Evolutionary conservation across 2,329 filamentous ascomycete genomes (phyloP).

Genomic region (Drechslera avenae): DNA sequence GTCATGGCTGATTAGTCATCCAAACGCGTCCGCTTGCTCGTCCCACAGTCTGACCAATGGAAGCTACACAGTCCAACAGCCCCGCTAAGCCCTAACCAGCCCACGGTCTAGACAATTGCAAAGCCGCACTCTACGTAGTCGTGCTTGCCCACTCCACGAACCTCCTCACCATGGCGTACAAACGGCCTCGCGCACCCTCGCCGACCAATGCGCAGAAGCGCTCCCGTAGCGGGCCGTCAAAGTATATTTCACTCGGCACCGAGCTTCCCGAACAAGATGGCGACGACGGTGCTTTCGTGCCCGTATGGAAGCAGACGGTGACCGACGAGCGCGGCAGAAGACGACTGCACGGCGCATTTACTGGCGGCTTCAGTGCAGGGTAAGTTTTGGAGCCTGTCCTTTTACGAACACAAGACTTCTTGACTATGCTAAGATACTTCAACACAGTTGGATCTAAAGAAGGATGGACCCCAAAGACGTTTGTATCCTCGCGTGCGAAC

Average conservation of each 20-base stretch:
- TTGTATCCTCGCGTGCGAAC: conserved; percentile 85
- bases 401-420: conserved; percentile 35
- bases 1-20: conserved; percentile 8
- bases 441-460: conserved; percentile 98
- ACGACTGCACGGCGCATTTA: conserved; percentile 93
- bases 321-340: conserved; percentile 90
- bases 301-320: conserved; percentile 98
- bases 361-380: conserved; percentile 95
- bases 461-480: conserved; percentile 91
- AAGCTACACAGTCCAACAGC: neutral
- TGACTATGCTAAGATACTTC: conserved; percentile 72
- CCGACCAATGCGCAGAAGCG: conserved; percentile 67
- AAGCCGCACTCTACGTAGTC: neutral
- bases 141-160: neutral
- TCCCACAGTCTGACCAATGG: neutral
- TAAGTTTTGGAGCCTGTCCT: conserved; percentile 55
- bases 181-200: conserved; percentile 38
- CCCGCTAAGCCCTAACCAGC: neutral
- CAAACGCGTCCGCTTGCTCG: neutral
- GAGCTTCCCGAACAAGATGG: conserved; percentile 77
- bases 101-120: neutral
- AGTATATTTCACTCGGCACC: conserved; percentile 64
- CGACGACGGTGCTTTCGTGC: conserved; percentile 90
- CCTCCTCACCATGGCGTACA: conserved; percentile 39
- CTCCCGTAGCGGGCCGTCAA: conserved; percentile 63